These are phyloP conservation scores for Neurospora sp. DNA, from an alignment of 495 filamentous ascomycete genomes.

Conservation along the genomic window DNA sequence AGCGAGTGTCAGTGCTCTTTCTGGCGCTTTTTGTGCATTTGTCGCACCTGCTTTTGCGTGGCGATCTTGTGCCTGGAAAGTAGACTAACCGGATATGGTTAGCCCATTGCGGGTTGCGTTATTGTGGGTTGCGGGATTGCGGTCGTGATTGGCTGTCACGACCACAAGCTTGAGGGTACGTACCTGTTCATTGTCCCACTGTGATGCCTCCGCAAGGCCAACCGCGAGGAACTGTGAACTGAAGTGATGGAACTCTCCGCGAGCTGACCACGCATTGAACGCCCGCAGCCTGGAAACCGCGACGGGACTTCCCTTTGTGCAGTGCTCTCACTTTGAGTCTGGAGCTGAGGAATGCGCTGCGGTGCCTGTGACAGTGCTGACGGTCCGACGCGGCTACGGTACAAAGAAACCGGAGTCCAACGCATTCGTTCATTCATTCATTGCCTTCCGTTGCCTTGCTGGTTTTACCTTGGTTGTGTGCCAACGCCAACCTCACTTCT, in stretches of 20 bases:
- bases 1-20: background rate
- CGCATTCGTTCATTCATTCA: background rate
- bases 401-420: background rate
- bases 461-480: background rate
- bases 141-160: background rate
- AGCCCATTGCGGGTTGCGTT: background rate
- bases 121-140: background rate
- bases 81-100: background rate
- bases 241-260: background rate
- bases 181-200: background rate
- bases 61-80: conserved; percentile 4
- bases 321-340: background rate
- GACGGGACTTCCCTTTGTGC: background rate
- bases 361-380: background rate
- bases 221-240: background rate
- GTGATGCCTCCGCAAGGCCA: background rate
- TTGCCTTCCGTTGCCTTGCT: background rate
- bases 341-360: background rate
- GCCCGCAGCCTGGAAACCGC: no score
- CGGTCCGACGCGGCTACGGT: background rate
- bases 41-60: conserved; percentile 2
- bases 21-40: background rate
- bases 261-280: background rate
- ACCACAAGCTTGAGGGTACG: background rate
- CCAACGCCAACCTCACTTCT: background rate